Evolutionary conservation across 1,284 basidiomycete genomes (phyloP).

Genomic region (Irpex rosettiformis): DNA sequence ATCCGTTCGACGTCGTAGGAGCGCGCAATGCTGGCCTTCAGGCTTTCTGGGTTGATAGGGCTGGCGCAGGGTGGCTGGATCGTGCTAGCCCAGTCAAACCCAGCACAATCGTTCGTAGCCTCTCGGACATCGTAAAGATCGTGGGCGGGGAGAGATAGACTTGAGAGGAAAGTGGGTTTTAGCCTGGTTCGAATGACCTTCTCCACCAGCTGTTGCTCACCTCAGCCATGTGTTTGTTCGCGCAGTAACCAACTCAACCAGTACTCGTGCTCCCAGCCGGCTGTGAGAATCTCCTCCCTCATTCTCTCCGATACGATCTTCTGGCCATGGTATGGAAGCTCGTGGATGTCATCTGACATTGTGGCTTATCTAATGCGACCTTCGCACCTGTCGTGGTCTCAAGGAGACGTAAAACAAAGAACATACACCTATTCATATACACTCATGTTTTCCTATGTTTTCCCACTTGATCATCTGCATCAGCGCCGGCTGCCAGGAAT

Average conservation of each 20-base stretch:
- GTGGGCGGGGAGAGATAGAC: neutral
- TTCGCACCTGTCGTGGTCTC: neutral
- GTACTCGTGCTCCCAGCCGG: too few species aligned
- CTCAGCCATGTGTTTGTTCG: too few species aligned
- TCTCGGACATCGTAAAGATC: slow-evolving; percentile 18
- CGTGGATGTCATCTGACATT: neutral
- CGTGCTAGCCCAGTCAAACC: slow-evolving; percentile 13
- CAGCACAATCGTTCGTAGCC: slow-evolving; percentile 18
- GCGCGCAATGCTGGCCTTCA: slow-evolving; percentile 26
- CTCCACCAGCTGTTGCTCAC: too few species aligned
- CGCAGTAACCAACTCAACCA: too few species aligned
- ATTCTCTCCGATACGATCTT: neutral
- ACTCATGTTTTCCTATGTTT: neutral
- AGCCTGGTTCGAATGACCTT: neutral
- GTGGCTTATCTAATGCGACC: neutral
- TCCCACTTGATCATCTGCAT: neutral
- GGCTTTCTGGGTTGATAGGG: slow-evolving; percentile 31
- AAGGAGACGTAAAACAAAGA: neutral
- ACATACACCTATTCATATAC: neutral
- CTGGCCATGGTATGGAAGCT: neutral
- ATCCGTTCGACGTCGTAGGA: slow-evolving; percentile 34
- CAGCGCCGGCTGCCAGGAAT: neutral
- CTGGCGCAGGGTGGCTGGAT: slow-evolving; percentile 28
- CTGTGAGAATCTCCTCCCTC: too few species aligned
- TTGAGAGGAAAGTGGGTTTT: neutral